A percentile compares a stretch with the other conserved stretches of the same genome.
Conservation (phyloP, 805 yeast genomes). For the Cyberlindnera misumaiensis region DNA sequence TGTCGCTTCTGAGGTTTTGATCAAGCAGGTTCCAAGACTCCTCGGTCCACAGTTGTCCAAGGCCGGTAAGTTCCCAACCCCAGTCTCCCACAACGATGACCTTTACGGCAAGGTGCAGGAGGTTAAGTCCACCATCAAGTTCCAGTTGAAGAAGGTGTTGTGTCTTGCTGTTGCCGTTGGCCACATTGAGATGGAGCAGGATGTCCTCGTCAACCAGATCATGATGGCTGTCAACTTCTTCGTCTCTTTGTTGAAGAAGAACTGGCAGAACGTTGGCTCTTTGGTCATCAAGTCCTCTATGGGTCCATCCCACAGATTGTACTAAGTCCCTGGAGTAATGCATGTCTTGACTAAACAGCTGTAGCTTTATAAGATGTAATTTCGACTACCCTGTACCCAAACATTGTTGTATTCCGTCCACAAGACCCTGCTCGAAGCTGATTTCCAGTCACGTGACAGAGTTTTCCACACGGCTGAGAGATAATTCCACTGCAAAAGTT, state of each 20-base stretch:
- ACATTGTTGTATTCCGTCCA: no score
- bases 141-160: slow-evolving; percentile 99
- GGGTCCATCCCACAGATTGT: slow-evolving; percentile 99
- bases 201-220: slow-evolving; percentile 91
- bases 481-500: no score
- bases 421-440: no score
- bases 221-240: slow-evolving; percentile 98
- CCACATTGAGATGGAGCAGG: slow-evolving; percentile 99
- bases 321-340: slow-evolving; percentile 46
- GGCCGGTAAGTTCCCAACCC: slow-evolving; percentile 99
- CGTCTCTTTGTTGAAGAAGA: slow-evolving; percentile 98
- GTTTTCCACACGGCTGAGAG: no score
- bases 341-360: no score
- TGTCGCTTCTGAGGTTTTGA: slow-evolving; percentile 98
- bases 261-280: slow-evolving; percentile 99
- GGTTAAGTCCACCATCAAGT: slow-evolving; percentile 98
- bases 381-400: neutral
- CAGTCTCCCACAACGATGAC: slow-evolving; percentile 99
- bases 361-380: no score
- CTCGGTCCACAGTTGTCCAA: slow-evolving; percentile 99
- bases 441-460: no score
- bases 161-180: slow-evolving; percentile 99
- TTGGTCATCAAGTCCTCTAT: slow-evolving; percentile 97
- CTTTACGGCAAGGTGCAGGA: slow-evolving; percentile 92
- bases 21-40: slow-evolving; percentile 99